These are phyloP conservation scores for Euphrasia confusa DNA, from an alignment of 257 asterid species.

Conservation along the genomic window DNA sequence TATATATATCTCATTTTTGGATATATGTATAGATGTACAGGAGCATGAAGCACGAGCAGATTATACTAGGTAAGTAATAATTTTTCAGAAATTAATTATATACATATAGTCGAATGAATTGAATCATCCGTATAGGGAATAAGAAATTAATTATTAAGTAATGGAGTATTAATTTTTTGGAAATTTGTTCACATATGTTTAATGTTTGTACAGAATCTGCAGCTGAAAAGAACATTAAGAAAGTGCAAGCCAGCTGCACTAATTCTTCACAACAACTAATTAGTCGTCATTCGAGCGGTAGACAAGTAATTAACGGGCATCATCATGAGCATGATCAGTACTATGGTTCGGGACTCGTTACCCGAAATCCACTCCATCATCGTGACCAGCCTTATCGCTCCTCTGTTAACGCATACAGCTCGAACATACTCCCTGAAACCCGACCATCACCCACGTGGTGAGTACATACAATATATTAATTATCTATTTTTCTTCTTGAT, in stretches of 20 bases:
- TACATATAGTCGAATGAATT: too few species aligned
- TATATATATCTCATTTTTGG: not conserved
- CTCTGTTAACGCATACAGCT: not conserved
- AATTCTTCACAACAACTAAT: not conserved
- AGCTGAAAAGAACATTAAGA: conserved; percentile 20
- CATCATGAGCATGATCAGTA: not conserved
- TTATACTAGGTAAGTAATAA: conserved; percentile 46
- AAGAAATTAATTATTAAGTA: not conserved
- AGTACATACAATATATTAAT: not conserved
- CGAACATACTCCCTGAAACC: conserved; percentile 2
- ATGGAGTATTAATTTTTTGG: not conserved
- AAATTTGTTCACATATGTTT: not conserved
- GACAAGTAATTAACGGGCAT: not conserved
- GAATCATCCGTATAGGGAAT: too few species aligned
- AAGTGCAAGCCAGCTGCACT: conserved; percentile 6
- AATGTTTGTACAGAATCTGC: conserved; percentile 10
- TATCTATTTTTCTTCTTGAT: too few species aligned
- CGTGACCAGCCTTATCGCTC: not conserved
- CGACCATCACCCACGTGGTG: conserved; percentile 14
- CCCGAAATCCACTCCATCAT: not conserved
- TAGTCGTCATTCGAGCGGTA: not conserved
- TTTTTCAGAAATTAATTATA: too few species aligned
- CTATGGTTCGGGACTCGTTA: conserved; percentile 13
- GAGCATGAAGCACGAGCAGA: conserved; percentile 60
- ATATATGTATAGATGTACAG: conserved; percentile 62